A percentile compares a stretch with the other conserved stretches of the same genome.
Conservation (phyloP, 2,329 filamentous ascomycete genomes). For the Juglanconis sp. region DNA sequence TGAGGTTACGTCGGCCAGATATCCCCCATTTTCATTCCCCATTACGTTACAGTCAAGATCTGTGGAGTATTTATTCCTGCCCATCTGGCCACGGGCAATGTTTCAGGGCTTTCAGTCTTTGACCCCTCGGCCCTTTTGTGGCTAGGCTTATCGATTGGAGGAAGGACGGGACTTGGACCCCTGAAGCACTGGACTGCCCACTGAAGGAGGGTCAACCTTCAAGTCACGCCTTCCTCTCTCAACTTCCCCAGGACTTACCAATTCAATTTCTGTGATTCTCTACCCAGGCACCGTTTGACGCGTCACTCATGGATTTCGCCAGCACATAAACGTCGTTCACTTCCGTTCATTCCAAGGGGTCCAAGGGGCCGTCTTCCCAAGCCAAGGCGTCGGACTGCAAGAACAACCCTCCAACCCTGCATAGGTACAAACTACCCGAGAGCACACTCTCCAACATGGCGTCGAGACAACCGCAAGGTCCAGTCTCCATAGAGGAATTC, state of each 20-base stretch:
- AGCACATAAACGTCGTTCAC: no score
- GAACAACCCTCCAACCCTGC: neutral
- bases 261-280: no score
- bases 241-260: neutral
- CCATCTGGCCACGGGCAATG: neutral
- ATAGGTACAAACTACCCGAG: neutral
- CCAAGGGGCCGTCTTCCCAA: neutral
- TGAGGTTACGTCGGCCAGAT: neutral
- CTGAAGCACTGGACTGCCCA: neutral
- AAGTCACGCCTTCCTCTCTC: neutral
- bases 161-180: neutral
- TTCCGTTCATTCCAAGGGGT: no score
- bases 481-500: slow-evolving; percentile 38
- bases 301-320: no score
- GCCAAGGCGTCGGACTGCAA: neutral
- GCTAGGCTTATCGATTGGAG: slow-evolving; percentile 9
- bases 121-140: neutral
- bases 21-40: neutral
- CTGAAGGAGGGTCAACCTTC: neutral
- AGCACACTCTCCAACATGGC: slow-evolving; percentile 4
- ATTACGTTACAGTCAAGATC: neutral
- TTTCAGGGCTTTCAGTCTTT: neutral
- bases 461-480: slow-evolving; percentile 14
- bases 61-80: neutral
- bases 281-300: no score